Evolutionary conservation across 768 basidiomycete genomes (phyloP).

Genomic region (Lactifluus hygrophoroides): DNA sequence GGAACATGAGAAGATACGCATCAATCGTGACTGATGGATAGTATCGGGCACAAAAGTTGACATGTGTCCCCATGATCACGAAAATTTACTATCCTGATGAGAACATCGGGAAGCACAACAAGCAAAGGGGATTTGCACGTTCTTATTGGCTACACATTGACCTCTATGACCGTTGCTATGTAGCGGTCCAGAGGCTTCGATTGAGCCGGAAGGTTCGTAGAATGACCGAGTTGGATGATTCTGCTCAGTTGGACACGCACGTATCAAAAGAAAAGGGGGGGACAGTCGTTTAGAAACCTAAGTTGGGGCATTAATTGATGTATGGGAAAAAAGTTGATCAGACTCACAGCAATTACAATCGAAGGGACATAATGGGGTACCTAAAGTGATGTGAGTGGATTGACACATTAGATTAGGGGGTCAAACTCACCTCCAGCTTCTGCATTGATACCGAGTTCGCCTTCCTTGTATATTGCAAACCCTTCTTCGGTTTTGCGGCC

Average conservation of each 20-base stretch:
- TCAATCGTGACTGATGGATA: background rate
- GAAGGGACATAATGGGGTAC: conserved; percentile 79
- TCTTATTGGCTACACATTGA: conserved; percentile 26
- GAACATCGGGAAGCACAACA: conserved; percentile 5
- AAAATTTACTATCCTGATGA: conserved; percentile 8
- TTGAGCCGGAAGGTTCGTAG: conserved; percentile 21
- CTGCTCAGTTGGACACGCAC: background rate
- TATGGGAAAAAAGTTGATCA: background rate
- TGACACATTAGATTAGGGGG: conserved; percentile 10
- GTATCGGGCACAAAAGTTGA: too few relatives aligned
- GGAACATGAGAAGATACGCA: background rate
- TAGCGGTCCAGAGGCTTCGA: conserved; percentile 27
- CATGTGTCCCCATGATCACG: conserved; percentile 7
- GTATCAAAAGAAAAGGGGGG: background rate
- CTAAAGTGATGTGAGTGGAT: conserved; percentile 33
- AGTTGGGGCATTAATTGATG: background rate
- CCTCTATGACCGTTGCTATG: conserved; percentile 23
- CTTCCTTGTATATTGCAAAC: conserved; percentile 71
- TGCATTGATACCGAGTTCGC: conserved; percentile 62
- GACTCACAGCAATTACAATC: conserved; percentile 82
- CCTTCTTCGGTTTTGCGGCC: conserved; percentile 78
- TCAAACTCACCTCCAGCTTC: conserved; percentile 59
- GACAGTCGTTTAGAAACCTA: conserved; percentile 20
- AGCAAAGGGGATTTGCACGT: conserved; percentile 5
- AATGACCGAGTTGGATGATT: background rate